Evolutionary conservation across 179 eudicot species (phyloP), one percentile per base, ranked within the genome.

Genomic region (Heliamphora pulchella): DNA sequence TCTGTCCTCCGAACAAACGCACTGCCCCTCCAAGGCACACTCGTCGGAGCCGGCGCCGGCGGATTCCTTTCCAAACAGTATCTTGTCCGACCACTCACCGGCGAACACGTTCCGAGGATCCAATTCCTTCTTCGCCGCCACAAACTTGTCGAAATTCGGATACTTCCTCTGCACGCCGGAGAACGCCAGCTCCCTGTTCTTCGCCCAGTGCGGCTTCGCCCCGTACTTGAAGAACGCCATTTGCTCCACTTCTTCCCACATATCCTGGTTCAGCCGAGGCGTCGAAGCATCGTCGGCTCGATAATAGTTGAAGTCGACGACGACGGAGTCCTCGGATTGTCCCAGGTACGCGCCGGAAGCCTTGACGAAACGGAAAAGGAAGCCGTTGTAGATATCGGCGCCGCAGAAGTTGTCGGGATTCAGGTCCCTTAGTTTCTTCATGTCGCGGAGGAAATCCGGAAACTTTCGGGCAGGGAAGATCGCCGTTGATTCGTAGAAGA

Each of bases 201-300:
- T 92, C 22, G 88, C 98, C 98, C 98, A 92, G 75, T 92, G 97
- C 67, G 98, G 97, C 87, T 79, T 90, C 14, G 93, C 98, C 43
- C 83, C 88, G 65, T 92, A 84, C 91, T 91, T 92, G 67, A 91
- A 77, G 44, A 94, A 91, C 1, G 97, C 95, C 89, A 94, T 94
- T 80, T 92, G 98, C 78, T 94, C 97, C 15, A 94, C 81, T 63
- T 94, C 97, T 78, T 94, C 98, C 81, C 78, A 44, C 20, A 91
- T 74, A 55, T 94, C 94, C 75, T 91, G 86, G 75, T 87, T 91
- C 51, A 92, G 46, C 31, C 97, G 85, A 7, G 97, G 93, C 0
- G 80, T 78, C 39, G 14, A 64, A 3, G 91, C 80, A 1, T 90
- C 91, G 61, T 88, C 88, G 0, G 93, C 89, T 0, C 97, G 89